Evolutionary conservation across 1,139 yeast genomes (phyloP), one percentile per base, ranked within the genome.

Genomic region (Taiozyma onychis): DNA sequence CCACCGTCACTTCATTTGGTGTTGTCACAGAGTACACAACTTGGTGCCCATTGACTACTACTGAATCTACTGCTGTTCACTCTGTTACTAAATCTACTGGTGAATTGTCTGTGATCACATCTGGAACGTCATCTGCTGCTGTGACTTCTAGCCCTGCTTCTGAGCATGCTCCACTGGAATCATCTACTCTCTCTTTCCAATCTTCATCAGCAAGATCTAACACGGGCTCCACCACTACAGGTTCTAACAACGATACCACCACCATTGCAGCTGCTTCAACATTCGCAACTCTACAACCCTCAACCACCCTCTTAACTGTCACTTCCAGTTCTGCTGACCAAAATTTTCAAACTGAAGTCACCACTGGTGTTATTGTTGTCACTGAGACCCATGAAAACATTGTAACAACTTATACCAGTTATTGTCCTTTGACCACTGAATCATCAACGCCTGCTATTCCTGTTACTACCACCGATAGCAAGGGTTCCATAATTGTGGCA

Each of bases 31-130:
- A 54, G 14, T 18, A 18, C 18, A 18, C 18, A 18, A 18, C 18
- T 18, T 18, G 18, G 18, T 18, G 18, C 18, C 18, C 18, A 18
- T 18, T 18, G 18, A 18, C 18, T 18, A 18, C 18, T 18, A 18
- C 18, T 18, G 18, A 18, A 18, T 18, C 18, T 49, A 67, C 71
- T 21, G 68, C 73, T 68, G 72, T 49, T 71, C 72, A 45, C 47
- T 65, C 67, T 21, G 48, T 61, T 18, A 16, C 49, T 3, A 35
- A 39, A 7, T 39, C 45, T 8, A 41, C 51, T 13, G 41, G 43
- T 14, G 16, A 26, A 7, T 8, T 11, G 27, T 39, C 26, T 21
- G 27, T 6, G 14, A n/a, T 24, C 6, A 2, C 30, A 27, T 21
- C 30, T 37, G 18, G 18, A 18, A 18, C 18, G 7, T 16, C 48